Conservation (phyloP, 208 protist species). For the Trypanosoma platydactyli region DNA sequence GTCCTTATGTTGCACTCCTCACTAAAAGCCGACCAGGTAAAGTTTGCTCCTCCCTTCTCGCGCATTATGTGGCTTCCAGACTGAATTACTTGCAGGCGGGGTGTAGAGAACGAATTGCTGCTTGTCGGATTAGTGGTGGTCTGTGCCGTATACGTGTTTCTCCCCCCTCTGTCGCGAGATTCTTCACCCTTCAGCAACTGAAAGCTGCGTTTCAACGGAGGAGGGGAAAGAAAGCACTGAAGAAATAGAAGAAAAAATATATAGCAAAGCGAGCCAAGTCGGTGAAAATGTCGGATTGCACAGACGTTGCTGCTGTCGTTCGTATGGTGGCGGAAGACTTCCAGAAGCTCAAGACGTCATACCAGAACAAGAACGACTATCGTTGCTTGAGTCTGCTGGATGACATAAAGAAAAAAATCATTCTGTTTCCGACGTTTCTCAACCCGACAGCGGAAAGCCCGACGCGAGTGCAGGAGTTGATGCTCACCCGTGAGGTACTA, state of each 20-base stretch:
- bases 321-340: conserved; percentile 73
- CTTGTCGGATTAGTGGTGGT: no score
- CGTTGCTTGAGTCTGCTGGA: conserved; percentile 54
- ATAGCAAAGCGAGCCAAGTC: not conserved
- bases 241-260: not conserved
- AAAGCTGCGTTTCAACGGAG: not conserved
- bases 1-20: not conserved
- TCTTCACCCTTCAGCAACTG: not conserved
- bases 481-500: conserved; percentile 80
- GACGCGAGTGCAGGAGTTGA: conserved; percentile 80
- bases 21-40: not conserved
- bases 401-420: conserved; percentile 75
- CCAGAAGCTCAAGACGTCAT: conserved; percentile 74
- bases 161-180: not conserved
- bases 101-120: no score
- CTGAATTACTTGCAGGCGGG: no score
- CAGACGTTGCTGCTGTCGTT: conserved; percentile 59
- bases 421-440: conserved; percentile 88
- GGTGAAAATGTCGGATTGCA: conserved; percentile 7
- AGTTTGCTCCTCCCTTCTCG: no score
- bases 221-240: not conserved
- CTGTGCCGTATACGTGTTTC: no score
- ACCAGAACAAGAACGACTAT: conserved; percentile 55
- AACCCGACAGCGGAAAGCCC: conserved; percentile 60
- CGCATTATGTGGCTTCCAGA: no score